These are phyloP conservation scores for Phyllosticta paracitricarpa DNA, from an alignment of 2,329 filamentous ascomycete genomes.

Conservation along the genomic window DNA sequence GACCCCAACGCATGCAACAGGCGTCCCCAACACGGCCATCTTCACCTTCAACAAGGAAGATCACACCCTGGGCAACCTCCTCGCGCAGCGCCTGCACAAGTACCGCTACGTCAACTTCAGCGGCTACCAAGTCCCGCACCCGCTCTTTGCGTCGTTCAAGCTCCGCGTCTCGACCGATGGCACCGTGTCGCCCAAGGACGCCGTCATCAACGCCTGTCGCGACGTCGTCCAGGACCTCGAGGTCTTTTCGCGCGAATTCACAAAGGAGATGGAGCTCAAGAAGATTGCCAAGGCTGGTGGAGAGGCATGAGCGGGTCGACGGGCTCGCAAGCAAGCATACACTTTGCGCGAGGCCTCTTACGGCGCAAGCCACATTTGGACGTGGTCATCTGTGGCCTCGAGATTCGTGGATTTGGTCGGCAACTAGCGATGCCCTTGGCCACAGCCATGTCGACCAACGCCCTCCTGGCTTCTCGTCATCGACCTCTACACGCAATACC, in stretches of 20 bases:
- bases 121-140: conserved; percentile 64
- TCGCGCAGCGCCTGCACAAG: conserved; percentile 76
- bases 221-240: conserved; percentile 74
- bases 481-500: too few relatives aligned
- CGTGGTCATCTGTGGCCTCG: too few relatives aligned
- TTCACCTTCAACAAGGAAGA: conserved; percentile 97
- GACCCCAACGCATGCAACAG: conserved; percentile 33
- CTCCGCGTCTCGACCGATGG: conserved; percentile 91
- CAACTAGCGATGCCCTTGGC: too few relatives aligned
- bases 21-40: conserved; percentile 87
- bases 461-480: too few relatives aligned
- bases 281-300: conserved; percentile 52
- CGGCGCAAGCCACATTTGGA: too few relatives aligned
- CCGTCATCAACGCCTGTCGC: conserved; percentile 69
- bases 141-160: conserved; percentile 43
- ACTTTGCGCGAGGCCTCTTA: too few relatives aligned
- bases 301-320: conserved; percentile 1
- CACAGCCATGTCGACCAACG: too few relatives aligned
- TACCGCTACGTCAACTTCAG: conserved; percentile 79
- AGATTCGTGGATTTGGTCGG: too few relatives aligned
- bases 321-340: too few relatives aligned
- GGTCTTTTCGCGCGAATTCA: conserved; percentile 76
- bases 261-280: conserved; percentile 80
- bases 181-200: conserved; percentile 76
- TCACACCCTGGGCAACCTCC: conserved; percentile 85